These are phyloP conservation scores for Protea cynaroides DNA, from an alignment of 164 flowering plant species.

Conservation along the genomic window DNA sequence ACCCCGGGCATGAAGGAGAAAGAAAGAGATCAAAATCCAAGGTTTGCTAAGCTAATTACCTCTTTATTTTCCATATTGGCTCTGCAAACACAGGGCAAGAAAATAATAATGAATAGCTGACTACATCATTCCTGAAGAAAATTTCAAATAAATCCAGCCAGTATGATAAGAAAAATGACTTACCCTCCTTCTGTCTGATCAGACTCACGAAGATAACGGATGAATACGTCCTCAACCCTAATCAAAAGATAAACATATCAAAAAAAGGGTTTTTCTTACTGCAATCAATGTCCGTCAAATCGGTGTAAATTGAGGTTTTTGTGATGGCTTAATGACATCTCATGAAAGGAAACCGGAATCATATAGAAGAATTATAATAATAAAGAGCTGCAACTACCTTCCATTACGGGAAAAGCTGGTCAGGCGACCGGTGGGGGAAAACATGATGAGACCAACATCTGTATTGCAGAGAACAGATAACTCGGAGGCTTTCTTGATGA, in stretches of 20 bases:
- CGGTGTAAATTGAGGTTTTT: too few species aligned
- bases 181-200: conserved; percentile 8
- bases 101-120: background rate
- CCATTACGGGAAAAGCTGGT: conserved; percentile 17
- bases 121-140: too few species aligned
- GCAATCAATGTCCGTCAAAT: too few species aligned
- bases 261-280: too few species aligned
- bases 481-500: conserved; percentile 21
- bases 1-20: background rate
- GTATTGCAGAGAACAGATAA: conserved; percentile 13
- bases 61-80: conserved; percentile 2
- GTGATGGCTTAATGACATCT: too few species aligned
- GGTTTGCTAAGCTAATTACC: conserved; percentile 5
- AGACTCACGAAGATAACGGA: conserved; percentile 12
- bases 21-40: background rate
- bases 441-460: conserved; percentile 22
- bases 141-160: too few species aligned
- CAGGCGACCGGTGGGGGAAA: conserved; percentile 17
- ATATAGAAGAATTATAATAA: background rate
- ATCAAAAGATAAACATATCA: background rate
- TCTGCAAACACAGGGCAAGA: conserved; percentile 7
- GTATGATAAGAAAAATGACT: background rate
- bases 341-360: too few species aligned
- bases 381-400: conserved; percentile 10
- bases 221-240: conserved; percentile 23